phyloP scores from a whole-genome alignment of 768 basidiomycete genomes.

The Fibroporia radiculosa region DNA sequence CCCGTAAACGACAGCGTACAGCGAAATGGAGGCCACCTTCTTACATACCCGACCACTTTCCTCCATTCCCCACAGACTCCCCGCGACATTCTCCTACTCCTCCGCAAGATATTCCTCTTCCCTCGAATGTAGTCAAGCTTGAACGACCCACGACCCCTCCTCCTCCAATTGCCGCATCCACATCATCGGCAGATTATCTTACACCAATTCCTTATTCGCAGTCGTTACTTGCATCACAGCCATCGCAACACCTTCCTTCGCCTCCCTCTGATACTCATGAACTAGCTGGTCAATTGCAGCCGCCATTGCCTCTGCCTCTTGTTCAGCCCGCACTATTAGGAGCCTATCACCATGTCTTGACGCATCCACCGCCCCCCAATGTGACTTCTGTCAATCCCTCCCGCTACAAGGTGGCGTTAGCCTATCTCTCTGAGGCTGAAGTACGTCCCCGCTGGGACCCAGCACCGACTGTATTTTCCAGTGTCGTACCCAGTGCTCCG shows the following conservation, averaged over 20 bases:
- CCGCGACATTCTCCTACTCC: slow-evolving; percentile 30
- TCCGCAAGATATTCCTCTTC: slow-evolving; percentile 26
- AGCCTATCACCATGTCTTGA: slow-evolving; percentile 74
- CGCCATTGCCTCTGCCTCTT: slow-evolving; percentile 41
- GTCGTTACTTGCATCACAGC: slow-evolving; percentile 56
- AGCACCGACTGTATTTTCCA: slow-evolving; percentile 51
- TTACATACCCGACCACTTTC: slow-evolving; percentile 59
- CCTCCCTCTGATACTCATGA: slow-evolving; percentile 10
- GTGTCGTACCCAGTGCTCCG: slow-evolving; percentile 50
- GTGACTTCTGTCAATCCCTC: slow-evolving; percentile 46
- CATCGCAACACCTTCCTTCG: slow-evolving; percentile 62
- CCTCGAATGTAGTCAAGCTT: slow-evolving; percentile 27
- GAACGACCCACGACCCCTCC: slow-evolving; percentile 32
- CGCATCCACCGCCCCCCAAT: slow-evolving; percentile 50
- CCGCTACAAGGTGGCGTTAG: slow-evolving; percentile 72
- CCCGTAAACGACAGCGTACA: slow-evolving; percentile 49
- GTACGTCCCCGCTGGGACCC: slow-evolving; percentile 57
- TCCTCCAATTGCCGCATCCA: slow-evolving; percentile 32
- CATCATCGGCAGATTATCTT: slow-evolving; percentile 56
- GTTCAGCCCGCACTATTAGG: slow-evolving; percentile 56
- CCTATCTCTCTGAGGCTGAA: slow-evolving; percentile 53
- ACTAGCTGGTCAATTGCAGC: slow-evolving; percentile 6
- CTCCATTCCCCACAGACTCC: slow-evolving; percentile 49
- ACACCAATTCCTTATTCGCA: slow-evolving; percentile 68
- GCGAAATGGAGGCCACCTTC: slow-evolving; percentile 53